These are phyloP conservation scores for Boletus sp. DNA, from an alignment of 1,284 basidiomycete species.

Conservation along the genomic window DNA sequence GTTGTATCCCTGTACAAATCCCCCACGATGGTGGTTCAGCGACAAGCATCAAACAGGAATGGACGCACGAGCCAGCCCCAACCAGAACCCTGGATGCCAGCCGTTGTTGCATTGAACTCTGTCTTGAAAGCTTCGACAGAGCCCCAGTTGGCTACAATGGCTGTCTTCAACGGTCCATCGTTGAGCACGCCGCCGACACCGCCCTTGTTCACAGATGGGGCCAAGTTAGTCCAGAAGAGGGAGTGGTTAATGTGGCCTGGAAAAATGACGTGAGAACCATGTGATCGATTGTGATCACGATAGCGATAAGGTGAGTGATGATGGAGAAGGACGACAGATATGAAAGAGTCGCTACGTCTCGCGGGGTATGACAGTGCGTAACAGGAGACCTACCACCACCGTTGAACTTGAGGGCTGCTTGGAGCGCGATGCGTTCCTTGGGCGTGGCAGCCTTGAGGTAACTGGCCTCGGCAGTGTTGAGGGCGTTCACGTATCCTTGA, in stretches of 20 bases:
- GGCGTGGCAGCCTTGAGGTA: conserved; percentile 66
- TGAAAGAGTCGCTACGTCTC: not conserved
- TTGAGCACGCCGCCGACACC: conserved; percentile 65
- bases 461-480: conserved; percentile 77
- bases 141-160: conserved; percentile 70
- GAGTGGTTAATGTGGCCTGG: conserved; percentile 89
- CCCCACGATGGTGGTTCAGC: not conserved
- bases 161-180: conserved; percentile 69
- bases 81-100: conserved; percentile 87
- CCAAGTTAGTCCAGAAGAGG: conserved; percentile 93
- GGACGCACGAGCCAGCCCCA: conserved; percentile 89
- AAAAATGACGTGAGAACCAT: conserved; percentile 10
- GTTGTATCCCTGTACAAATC: conserved; percentile 55
- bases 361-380: too few species aligned
- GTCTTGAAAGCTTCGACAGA: conserved; percentile 69
- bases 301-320: conserved; percentile 20
- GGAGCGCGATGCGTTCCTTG: conserved; percentile 79
- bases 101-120: conserved; percentile 76
- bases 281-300: conserved; percentile 23
- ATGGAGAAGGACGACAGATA: not conserved
- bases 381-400: conserved; percentile 53
- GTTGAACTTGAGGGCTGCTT: conserved; percentile 75
- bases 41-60: not conserved
- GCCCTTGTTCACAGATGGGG: conserved; percentile 53
- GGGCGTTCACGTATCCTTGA: conserved; percentile 75